phyloP scores from a whole-genome alignment of 176 grass and related monocot species.

The Typha latifolia region DNA sequence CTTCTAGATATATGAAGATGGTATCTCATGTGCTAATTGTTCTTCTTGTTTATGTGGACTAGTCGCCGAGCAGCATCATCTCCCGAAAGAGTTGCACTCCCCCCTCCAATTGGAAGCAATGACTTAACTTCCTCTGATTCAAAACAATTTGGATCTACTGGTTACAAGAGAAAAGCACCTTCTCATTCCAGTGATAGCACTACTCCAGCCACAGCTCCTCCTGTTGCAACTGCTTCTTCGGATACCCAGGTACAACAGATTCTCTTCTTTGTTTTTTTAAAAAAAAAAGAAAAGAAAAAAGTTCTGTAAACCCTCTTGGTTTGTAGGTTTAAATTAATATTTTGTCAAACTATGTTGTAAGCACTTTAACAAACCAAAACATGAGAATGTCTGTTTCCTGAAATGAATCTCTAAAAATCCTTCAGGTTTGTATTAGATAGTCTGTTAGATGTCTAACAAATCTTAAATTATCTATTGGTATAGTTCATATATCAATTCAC shows the following conservation, averaged over 20 bases:
- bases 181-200: slow-evolving; percentile 24
- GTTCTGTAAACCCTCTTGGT: background rate
- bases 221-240: slow-evolving; percentile 24
- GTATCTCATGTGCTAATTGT: slow-evolving; percentile 10
- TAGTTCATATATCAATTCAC: background rate
- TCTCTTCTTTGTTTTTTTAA: slow-evolving; percentile 4
- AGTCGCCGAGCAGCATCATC: slow-evolving; percentile 44
- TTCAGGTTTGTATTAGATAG: too few relatives aligned
- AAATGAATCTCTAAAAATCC: too few relatives aligned
- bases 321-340: too few relatives aligned
- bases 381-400: background rate
- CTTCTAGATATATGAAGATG: background rate
- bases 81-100: slow-evolving; percentile 58
- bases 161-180: slow-evolving; percentile 26
- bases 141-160: slow-evolving; percentile 28
- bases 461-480: background rate
- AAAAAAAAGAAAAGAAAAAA: too few relatives aligned
- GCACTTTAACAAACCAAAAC: background rate
- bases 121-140: slow-evolving; percentile 17
- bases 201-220: slow-evolving; percentile 26
- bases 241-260: slow-evolving; percentile 39
- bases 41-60: slow-evolving; percentile 25
- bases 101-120: slow-evolving; percentile 57
- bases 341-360: background rate
- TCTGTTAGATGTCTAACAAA: too few relatives aligned